These are phyloP conservation scores for Talaromyces rugulosus DNA, from an alignment of 2,329 filamentous ascomycete genomes.

Conservation along the genomic window DNA sequence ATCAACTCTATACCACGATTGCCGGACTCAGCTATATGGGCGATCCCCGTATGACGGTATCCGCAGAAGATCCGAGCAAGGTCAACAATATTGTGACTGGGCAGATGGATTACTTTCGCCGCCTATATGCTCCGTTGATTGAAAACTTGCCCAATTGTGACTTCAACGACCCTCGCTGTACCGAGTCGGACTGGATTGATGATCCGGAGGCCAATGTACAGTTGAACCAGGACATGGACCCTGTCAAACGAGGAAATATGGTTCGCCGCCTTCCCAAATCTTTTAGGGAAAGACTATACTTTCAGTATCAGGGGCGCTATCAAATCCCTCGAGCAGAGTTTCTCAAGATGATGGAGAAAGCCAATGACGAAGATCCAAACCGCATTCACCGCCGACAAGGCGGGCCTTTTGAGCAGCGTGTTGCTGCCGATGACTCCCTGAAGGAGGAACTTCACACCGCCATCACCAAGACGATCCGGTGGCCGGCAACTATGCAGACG, in stretches of 20 bases:
- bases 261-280: slow-evolving; percentile 81
- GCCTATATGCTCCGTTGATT: slow-evolving; percentile 84
- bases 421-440: slow-evolving; percentile 70
- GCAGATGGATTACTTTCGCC: slow-evolving; percentile 86
- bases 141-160: slow-evolving; percentile 83
- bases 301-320: slow-evolving; percentile 89
- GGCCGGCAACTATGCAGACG: slow-evolving; percentile 86
- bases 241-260: slow-evolving; percentile 88
- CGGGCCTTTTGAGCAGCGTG: slow-evolving; percentile 79
- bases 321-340: slow-evolving; percentile 81
- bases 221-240: slow-evolving; percentile 88
- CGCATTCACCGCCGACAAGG: slow-evolving; percentile 71
- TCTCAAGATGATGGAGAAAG: slow-evolving; percentile 74
- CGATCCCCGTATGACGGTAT: slow-evolving; percentile 90
- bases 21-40: slow-evolving; percentile 90
- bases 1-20: slow-evolving; percentile 84
- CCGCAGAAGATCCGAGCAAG: slow-evolving; percentile 87
- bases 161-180: slow-evolving; percentile 64
- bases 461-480: slow-evolving; percentile 82
- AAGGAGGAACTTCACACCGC: slow-evolving; percentile 66
- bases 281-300: slow-evolving; percentile 88
- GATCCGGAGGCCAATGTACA: slow-evolving; percentile 61
- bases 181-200: slow-evolving; percentile 58
- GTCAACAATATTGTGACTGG: slow-evolving; percentile 90
- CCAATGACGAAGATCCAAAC: slow-evolving; percentile 60